A percentile compares a stretch with the other conserved stretches of the same genome.
Conservation (phyloP, 768 basidiomycete species). For the Mycena galopus region DNA sequence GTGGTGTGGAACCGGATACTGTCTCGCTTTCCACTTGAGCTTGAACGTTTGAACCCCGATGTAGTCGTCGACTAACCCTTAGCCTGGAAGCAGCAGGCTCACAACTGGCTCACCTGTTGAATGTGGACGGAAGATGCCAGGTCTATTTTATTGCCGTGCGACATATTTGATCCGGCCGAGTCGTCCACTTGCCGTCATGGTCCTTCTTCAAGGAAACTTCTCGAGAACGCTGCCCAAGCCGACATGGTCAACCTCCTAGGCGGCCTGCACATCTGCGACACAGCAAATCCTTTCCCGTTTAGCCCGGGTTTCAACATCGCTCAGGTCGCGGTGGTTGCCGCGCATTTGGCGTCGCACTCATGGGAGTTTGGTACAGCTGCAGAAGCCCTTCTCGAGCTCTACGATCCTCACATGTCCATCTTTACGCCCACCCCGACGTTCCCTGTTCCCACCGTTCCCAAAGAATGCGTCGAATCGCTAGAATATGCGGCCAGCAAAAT, state of each 20-base stretch:
- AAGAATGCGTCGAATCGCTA: conserved; percentile 45
- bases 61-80: too few species aligned
- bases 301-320: conserved; percentile 55
- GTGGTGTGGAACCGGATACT: too few species aligned
- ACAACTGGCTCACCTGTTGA: too few species aligned
- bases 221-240: too few species aligned
- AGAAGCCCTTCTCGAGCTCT: conserved; percentile 59
- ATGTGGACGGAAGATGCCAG: too few species aligned
- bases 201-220: too few species aligned
- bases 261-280: conserved; percentile 18
- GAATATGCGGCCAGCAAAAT: conserved; percentile 56
- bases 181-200: too few species aligned
- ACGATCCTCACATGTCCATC: conserved; percentile 54
- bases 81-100: too few species aligned
- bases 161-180: too few species aligned
- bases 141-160: too few species aligned
- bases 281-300: conserved; percentile 43
- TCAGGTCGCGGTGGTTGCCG: conserved; percentile 45
- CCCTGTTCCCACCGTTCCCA: conserved; percentile 43
- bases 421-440: conserved; percentile 54
- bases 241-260: conserved; percentile 16
- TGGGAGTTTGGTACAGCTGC: conserved; percentile 59
- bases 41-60: too few species aligned
- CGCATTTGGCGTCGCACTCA: conserved; percentile 56
- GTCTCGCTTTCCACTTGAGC: too few species aligned